A percentile compares a stretch with the other conserved stretches of the same genome.
Evolutionary conservation across 192 early-diverging fungal genomes (phyloP).

Genomic region (Glomus cerebriforme): DNA sequence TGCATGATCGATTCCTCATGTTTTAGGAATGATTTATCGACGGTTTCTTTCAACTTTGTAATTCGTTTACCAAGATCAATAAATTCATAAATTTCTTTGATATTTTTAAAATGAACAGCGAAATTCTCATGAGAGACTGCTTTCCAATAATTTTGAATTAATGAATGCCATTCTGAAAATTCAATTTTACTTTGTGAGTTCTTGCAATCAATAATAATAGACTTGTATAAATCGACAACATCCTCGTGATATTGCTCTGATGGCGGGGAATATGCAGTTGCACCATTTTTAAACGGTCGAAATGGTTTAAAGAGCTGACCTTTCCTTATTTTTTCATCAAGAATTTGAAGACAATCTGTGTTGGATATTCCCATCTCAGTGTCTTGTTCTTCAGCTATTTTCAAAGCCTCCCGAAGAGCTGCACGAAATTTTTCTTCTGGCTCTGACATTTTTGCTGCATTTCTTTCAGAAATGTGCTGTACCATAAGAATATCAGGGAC

Average conservation of each 20-base stretch:
- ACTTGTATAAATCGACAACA: background rate
- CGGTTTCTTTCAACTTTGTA: slow-evolving; percentile 22
- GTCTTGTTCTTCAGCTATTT: slow-evolving; percentile 20
- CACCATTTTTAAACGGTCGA: background rate
- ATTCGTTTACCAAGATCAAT: slow-evolving; percentile 24
- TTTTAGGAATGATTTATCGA: background rate
- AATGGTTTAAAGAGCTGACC: background rate
- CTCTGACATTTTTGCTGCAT: background rate
- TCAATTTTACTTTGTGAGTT: background rate
- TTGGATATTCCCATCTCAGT: slow-evolving; percentile 9
- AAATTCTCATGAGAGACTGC: background rate
- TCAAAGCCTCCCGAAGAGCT: slow-evolving; percentile 17
- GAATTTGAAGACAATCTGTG: background rate
- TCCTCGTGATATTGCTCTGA: slow-evolving; percentile 2
- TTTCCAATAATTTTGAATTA: background rate
- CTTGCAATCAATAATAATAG: background rate
- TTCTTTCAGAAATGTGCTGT: slow-evolving; percentile 20
- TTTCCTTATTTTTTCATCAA: background rate
- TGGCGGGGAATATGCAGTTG: background rate
- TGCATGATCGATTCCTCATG: background rate
- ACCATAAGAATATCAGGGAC: slow-evolving; percentile 28
- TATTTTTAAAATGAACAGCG: background rate
- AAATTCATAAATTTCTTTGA: slow-evolving; percentile 29
- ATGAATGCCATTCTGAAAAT: background rate
- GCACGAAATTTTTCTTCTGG: slow-evolving; percentile 8